Evolutionary conservation across 2,329 filamentous ascomycete genomes (phyloP).

Genomic region (Fusarium oxysporum): DNA sequence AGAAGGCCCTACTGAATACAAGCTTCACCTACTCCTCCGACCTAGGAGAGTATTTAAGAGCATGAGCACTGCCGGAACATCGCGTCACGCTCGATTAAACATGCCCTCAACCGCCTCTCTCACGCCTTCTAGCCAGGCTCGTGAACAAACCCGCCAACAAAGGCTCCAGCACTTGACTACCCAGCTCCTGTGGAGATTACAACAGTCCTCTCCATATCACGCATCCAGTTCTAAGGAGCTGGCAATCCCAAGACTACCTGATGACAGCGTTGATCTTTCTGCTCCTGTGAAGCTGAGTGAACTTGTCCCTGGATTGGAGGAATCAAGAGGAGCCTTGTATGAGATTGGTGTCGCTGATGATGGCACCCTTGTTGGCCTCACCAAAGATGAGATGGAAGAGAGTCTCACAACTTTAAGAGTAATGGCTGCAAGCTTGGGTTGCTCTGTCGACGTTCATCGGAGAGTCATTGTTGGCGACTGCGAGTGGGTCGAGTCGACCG

Average conservation of each 20-base stretch:
- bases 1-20: constrained; percentile 95
- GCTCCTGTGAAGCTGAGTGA: constrained; percentile 63
- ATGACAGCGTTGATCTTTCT: constrained; percentile 64
- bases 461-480: constrained; percentile 88
- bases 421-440: constrained; percentile 94
- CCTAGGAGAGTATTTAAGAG: constrained; percentile 79
- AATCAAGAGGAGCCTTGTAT: constrained; percentile 92
- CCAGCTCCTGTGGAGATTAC: constrained; percentile 91
- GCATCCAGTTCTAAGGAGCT: constrained; percentile 80
- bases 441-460: constrained; percentile 82
- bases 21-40: constrained; percentile 87
- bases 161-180: constrained; percentile 92
- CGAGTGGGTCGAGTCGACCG: constrained; percentile 70
- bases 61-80: constrained; percentile 68
- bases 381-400: constrained; percentile 91
- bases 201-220: constrained; percentile 94
- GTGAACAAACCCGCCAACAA: constrained; percentile 84
- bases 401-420: constrained; percentile 85
- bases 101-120: constrained; percentile 48
- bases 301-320: constrained; percentile 83
- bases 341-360: constrained; percentile 98
- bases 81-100: constrained; percentile 21
- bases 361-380: constrained; percentile 88
- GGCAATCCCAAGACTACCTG: constrained; percentile 79
- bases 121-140: constrained; percentile 70